A percentile compares a stretch with the other conserved stretches of the same genome.
phyloP scores from a whole-genome alignment of 2,329 filamentous ascomycete species.

The Aspergillus sp. region DNA sequence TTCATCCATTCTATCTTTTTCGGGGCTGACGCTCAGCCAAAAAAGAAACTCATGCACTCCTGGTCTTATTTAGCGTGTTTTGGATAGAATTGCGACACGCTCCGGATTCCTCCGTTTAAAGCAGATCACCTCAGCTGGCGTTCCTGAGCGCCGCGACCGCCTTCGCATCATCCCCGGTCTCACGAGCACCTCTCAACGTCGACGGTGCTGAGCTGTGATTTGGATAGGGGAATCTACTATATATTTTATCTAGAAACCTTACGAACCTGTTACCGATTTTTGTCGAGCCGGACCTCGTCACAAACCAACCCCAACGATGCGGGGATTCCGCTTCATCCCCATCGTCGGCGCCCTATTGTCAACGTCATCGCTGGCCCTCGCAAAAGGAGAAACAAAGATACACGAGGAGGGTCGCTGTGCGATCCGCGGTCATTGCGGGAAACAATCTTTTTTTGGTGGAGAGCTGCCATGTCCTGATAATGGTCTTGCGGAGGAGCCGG shows the following conservation, averaged over 20 bases:
- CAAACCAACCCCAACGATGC: constrained; percentile 19
- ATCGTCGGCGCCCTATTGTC: constrained; percentile 20
- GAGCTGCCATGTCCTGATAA: constrained; percentile 92
- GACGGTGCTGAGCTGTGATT: background rate
- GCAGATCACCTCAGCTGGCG: background rate
- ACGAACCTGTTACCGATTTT: background rate
- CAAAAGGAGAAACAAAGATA: constrained; percentile 41
- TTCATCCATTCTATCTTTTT: background rate
- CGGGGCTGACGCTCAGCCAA: background rate
- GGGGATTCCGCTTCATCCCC: constrained; percentile 21
- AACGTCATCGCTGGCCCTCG: constrained; percentile 17
- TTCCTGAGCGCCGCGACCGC: background rate
- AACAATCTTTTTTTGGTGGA: constrained; percentile 81
- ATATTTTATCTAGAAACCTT: background rate
- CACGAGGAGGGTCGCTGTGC: constrained; percentile 87
- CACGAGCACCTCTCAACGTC: background rate
- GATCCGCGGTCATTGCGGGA: constrained; percentile 85
- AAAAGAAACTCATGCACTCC: background rate
- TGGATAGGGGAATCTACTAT: too few species aligned
- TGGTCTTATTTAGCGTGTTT: background rate
- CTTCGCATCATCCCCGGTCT: background rate
- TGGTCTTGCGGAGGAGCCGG: constrained; percentile 67
- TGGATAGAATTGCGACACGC: background rate
- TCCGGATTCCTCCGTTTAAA: too few species aligned
- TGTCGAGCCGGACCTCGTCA: background rate